Evolutionary conservation across 2,329 filamentous ascomycete species (phyloP), one percentile per base, ranked within the genome.

Genomic region (Calycina marina): DNA sequence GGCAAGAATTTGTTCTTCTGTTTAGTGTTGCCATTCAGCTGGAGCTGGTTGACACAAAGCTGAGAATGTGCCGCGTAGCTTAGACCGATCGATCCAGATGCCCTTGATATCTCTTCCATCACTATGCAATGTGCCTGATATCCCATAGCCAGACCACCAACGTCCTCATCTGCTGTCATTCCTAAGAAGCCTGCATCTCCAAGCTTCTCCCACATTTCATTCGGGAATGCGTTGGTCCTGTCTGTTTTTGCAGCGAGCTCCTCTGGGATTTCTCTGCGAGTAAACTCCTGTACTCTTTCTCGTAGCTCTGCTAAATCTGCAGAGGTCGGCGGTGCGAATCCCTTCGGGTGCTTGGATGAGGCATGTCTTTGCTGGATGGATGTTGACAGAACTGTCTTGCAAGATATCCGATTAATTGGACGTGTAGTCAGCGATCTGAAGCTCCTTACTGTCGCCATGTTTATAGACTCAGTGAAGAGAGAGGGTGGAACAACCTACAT

Each of bases 91-190:
- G 75, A 81, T 10, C 62, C 86, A 32, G 79, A 88, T 3, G 88
- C 88, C 37, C 88, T 70, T 14, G 80, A 90, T 25, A 98, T 65
- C 63, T 96, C 90, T 59, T 98, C 90, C 73, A 96, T 80, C 28
- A 94, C 84, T 5, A 93, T 65, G 52, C 84, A 93, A 59, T 98
- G 90, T 27, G 90, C 88, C 61, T 96, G 88, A 57, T 96, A 98
- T 8, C 90, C 90, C 74, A 96, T 78, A 1, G 67, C 82, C 28
- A 96, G 58, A 2, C 88, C 90, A 22, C 90, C 90, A 32, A 90
- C 84, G 35, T 84, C 78, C 58, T 93, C 85, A 49, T 93, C 83
- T 12, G 84, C 90, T 6, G 90, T 96, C 48, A 94, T 82, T 37
- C 90, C 90, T 16, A 96, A 68, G 46, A 96, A 79, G 5, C 81